Percentiles rank a stretch among this genome's conserved stretches.
These are phyloP conservation scores for Cladosporium sp. DNA, from an alignment of 2,329 filamentous ascomycete genomes.

Conservation along the genomic window DNA sequence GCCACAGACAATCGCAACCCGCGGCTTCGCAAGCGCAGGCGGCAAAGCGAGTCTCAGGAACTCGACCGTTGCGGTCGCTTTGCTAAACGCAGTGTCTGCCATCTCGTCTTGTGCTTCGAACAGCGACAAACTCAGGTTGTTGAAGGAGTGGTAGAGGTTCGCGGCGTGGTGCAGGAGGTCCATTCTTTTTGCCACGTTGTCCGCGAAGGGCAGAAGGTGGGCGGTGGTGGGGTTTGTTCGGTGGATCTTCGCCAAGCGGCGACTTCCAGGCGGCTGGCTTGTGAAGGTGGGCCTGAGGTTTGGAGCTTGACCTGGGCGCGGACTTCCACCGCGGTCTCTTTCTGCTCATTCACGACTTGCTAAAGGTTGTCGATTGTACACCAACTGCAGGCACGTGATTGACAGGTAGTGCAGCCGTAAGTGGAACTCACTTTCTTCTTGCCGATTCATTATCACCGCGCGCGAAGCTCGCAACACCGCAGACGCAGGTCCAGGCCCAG, in stretches of 20 bases:
- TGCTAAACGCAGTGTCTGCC: slow-evolving; percentile 32
- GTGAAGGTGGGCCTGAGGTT: neutral
- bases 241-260: neutral
- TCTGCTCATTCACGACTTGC: neutral
- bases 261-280: neutral
- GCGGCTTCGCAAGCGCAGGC: slow-evolving; percentile 43
- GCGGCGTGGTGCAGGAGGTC: slow-evolving; percentile 27
- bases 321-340: neutral
- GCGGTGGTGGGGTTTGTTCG: neutral
- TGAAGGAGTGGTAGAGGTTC: slow-evolving; percentile 27
- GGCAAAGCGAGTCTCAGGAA: slow-evolving; percentile 49
- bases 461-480: no score
- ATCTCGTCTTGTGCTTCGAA: slow-evolving; percentile 29
- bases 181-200: slow-evolving; percentile 7
- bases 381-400: slow-evolving; percentile 1
- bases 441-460: no score
- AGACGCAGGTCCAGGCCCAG: neutral
- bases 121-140: slow-evolving; percentile 26
- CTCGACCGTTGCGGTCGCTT: slow-evolving; percentile 44
- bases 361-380: neutral
- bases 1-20: slow-evolving; percentile 59
- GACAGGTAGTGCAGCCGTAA: slow-evolving; percentile 4
- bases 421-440: slow-evolving; percentile 7
- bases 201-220: neutral
- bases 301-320: neutral